These are phyloP conservation scores for Knufia fluminis DNA, from an alignment of 2,329 filamentous ascomycete genomes.

Conservation along the genomic window DNA sequence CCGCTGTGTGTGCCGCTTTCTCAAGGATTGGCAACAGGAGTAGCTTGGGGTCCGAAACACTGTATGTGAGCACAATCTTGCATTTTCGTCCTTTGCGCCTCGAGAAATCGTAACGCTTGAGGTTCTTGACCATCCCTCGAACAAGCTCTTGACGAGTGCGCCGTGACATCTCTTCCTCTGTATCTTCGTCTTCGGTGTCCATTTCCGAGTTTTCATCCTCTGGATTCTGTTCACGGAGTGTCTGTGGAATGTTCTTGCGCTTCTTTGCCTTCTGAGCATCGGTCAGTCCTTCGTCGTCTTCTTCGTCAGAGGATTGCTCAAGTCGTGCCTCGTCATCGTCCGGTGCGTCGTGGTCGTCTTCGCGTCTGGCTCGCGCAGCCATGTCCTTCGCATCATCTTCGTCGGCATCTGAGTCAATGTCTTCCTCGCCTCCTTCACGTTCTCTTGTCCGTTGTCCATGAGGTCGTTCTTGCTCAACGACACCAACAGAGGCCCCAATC, in stretches of 20 bases:
- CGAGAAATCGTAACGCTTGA: conserved; percentile 73
- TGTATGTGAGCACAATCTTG: conserved; percentile 73
- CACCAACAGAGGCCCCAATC: conserved; percentile 56
- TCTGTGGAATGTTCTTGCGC: conserved; percentile 11
- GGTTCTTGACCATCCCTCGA: conserved; percentile 53
- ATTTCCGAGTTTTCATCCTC: conserved; percentile 16
- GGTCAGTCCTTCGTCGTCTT: conserved; percentile 15
- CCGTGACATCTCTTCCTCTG: conserved; percentile 28
- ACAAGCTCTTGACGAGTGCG: conserved; percentile 53
- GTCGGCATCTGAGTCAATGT: conserved; percentile 67
- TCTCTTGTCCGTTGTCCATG: conserved; percentile 42
- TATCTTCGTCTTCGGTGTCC: conserved; percentile 36
- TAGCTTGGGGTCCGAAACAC: conserved; percentile 72
- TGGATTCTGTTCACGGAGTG: conserved; percentile 18
- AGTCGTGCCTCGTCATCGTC: conserved; percentile 76
- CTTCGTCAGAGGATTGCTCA: conserved; percentile 36
- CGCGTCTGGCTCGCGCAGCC: conserved; percentile 56
- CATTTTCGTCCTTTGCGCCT: conserved; percentile 64
- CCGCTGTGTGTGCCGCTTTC: conserved; percentile 63
- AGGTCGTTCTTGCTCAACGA: conserved; percentile 41
- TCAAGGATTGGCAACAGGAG: conserved; percentile 89
- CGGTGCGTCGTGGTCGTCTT: conserved; percentile 70
- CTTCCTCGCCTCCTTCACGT: conserved; percentile 38
- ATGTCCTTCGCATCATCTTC: conserved; percentile 57
- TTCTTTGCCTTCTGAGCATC: conserved; percentile 9